These are phyloP conservation scores for Verticillium dahliae DNA, from an alignment of 2,329 filamentous ascomycete species.

Conservation along the genomic window DNA sequence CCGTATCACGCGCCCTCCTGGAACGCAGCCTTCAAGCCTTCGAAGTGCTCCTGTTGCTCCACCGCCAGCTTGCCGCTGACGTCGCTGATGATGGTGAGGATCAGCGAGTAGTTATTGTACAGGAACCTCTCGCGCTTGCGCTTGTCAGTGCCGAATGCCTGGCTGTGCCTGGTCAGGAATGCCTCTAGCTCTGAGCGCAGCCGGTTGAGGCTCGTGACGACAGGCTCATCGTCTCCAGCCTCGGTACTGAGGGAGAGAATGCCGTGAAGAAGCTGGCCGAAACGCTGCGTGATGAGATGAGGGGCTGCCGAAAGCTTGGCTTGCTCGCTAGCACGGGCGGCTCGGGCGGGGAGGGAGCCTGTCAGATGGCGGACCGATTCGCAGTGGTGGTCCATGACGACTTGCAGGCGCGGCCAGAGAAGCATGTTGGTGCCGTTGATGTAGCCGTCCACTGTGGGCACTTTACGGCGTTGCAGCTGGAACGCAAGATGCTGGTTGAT, in stretches of 20 bases:
- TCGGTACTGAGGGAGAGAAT: conserved; percentile 80
- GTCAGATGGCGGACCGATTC: conserved; percentile 69
- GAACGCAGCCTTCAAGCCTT: conserved; percentile 54
- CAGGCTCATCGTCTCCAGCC: conserved; percentile 88
- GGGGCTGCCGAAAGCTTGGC: conserved; percentile 70
- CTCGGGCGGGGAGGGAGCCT: conserved; percentile 42
- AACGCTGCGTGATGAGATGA: conserved; percentile 89
- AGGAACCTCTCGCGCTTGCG: conserved; percentile 82
- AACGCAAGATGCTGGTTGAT: conserved; percentile 93
- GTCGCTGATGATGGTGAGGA: conserved; percentile 87
- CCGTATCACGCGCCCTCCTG: conserved; percentile 33
- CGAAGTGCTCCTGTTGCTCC: conserved; percentile 73
- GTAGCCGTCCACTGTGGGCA: conserved; percentile 84
- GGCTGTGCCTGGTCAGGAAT: conserved; percentile 72
- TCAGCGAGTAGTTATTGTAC: conserved; percentile 91
- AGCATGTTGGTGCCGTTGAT: conserved; percentile 95
- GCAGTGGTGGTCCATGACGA: conserved; percentile 88
- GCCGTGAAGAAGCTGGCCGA: conserved; percentile 84
- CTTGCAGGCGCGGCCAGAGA: conserved; percentile 91
- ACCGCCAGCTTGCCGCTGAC: conserved; percentile 63
- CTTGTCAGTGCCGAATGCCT: conserved; percentile 64
- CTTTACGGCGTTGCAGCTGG: conserved; percentile 82
- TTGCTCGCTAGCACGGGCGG: conserved; percentile 33
- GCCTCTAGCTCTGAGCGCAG: conserved; percentile 76
- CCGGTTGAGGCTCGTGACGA: conserved; percentile 71